These are phyloP conservation scores for Acacia acuminata DNA, from an alignment of 306 rosid genomes.

Conservation along the genomic window DNA sequence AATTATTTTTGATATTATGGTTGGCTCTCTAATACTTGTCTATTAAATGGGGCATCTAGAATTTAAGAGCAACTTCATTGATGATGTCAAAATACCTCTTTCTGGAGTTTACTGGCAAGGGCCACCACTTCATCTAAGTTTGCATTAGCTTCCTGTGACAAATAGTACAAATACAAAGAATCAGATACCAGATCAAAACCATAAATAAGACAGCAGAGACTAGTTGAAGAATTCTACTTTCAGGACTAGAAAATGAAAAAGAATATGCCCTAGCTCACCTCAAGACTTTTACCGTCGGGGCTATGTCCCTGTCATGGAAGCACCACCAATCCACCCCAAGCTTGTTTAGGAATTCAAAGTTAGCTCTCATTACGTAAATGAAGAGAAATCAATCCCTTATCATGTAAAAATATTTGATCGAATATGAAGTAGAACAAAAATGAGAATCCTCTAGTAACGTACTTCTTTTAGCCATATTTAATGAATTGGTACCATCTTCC, in stretches of 20 bases:
- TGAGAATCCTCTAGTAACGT: constrained; percentile 27
- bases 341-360: too few species aligned
- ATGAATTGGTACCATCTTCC: constrained; percentile 95
- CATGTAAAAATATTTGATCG: constrained; percentile 3
- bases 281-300: too few species aligned
- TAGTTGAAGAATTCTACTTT: not conserved
- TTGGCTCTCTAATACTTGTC: too few species aligned
- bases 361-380: too few species aligned
- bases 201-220: too few species aligned
- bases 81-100: constrained; percentile 54
- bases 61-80: not conserved
- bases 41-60: not conserved
- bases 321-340: too few species aligned
- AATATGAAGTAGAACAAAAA: constrained; percentile 9
- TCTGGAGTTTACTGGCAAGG: constrained; percentile 87
- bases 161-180: constrained; percentile 17
- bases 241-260: too few species aligned
- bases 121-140: constrained; percentile 94
- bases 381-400: constrained; percentile 3
- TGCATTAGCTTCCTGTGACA: constrained; percentile 72
- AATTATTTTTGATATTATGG: too few species aligned
- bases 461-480: constrained; percentile 95
- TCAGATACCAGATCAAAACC: too few species aligned
- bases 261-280: too few species aligned
- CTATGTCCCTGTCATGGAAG: too few species aligned